Percentiles rank a stretch among this genome's conserved stretches.
These are phyloP conservation scores for Trichoderma koningiopsis DNA, from an alignment of 2,329 filamentous ascomycete species.

Conservation along the genomic window DNA sequence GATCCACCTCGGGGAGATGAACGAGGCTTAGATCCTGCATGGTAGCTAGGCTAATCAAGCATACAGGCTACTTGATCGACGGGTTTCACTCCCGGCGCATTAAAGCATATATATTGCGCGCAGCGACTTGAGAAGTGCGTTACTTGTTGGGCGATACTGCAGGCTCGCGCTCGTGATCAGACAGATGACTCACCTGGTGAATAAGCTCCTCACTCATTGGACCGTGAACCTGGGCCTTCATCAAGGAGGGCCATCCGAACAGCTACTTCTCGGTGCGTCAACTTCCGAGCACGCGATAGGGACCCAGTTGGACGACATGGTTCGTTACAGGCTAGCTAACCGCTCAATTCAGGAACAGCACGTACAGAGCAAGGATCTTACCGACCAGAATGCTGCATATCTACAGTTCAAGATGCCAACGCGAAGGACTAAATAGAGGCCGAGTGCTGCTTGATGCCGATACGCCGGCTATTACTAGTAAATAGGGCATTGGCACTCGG, in stretches of 20 bases:
- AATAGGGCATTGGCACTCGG: background rate
- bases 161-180: background rate
- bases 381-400: background rate
- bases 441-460: background rate
- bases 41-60: background rate
- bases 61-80: background rate
- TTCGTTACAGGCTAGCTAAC: background rate
- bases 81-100: background rate
- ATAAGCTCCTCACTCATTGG: background rate
- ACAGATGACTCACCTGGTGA: background rate
- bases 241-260: background rate
- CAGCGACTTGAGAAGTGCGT: background rate
- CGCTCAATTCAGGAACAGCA: background rate
- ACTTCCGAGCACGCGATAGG: conserved; percentile 18
- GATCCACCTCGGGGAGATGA: conserved; percentile 3
- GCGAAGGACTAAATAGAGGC: background rate
- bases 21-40: conserved; percentile 5
- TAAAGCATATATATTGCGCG: background rate
- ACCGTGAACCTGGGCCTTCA: background rate
- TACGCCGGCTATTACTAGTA: background rate
- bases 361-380: background rate
- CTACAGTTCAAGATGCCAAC: background rate
- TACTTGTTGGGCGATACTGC: background rate
- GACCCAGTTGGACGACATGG: conserved; percentile 1
- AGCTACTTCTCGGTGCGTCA: background rate